Conservation (phyloP, 768 basidiomycete genomes). For the Lactifluus rugatus region DNA sequence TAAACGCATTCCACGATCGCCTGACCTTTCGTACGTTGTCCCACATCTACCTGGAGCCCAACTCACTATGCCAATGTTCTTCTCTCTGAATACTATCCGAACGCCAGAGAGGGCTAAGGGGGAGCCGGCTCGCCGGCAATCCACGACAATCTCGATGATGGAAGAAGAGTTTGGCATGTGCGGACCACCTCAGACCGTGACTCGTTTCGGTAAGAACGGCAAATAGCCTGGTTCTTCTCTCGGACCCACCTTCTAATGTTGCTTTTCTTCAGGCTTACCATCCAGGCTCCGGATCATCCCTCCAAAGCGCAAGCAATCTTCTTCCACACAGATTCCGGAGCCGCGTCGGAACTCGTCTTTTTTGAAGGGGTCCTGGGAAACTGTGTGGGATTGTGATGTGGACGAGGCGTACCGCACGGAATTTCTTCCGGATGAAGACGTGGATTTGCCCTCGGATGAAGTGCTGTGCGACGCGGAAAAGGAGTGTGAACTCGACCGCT, state of each 20-base stretch:
- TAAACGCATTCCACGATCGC: neutral
- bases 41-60: neutral
- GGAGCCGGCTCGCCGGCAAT: neutral
- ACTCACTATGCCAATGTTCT: neutral
- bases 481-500: neutral
- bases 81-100: neutral
- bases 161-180: conserved; percentile 9
- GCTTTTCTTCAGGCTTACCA: neutral
- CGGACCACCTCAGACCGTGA: neutral
- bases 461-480: neutral
- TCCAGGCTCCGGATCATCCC: neutral
- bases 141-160: conserved; percentile 10
- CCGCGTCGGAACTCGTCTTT: neutral
- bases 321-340: conserved; percentile 1
- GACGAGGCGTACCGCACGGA: neutral
- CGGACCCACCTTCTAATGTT: neutral
- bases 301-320: neutral
- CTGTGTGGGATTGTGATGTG: conserved; percentile 1
- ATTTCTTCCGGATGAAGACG: neutral
- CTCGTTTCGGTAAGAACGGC: neutral
- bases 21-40: neutral
- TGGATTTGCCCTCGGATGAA: neutral
- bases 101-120: neutral
- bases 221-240: neutral
- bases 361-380: neutral